Percentiles rank a stretch among this genome's conserved stretches.
These are phyloP conservation scores for Monosporascus cannonballus DNA, from an alignment of 2,329 filamentous ascomycete species.

Conservation along the genomic window DNA sequence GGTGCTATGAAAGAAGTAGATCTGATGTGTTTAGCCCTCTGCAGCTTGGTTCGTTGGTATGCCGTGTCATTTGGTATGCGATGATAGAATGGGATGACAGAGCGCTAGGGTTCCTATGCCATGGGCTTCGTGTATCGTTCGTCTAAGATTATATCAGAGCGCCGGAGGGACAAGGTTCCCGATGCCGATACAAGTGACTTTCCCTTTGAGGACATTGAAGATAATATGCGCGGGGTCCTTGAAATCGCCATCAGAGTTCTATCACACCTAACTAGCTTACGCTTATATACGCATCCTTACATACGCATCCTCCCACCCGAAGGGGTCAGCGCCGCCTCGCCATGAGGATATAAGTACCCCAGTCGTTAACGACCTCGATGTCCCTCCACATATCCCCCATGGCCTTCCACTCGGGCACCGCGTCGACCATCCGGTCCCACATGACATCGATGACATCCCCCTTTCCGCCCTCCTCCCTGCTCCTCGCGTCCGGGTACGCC, in stretches of 20 bases:
- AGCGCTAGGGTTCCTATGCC: too few species aligned
- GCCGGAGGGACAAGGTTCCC: too few species aligned
- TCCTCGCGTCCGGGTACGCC: constrained; percentile 43
- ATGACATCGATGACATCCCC: constrained; percentile 59
- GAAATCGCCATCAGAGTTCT: too few species aligned
- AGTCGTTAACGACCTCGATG: constrained; percentile 50
- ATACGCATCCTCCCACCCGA: background rate
- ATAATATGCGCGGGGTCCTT: too few species aligned
- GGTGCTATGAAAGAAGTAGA: background rate
- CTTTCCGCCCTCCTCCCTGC: constrained; percentile 45
- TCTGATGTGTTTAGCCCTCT: background rate
- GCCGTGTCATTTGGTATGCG: too few species aligned
- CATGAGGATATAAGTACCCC: constrained; percentile 56
- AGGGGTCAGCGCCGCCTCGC: constrained; percentile 36
- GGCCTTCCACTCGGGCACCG: constrained; percentile 46
- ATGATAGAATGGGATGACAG: too few species aligned
- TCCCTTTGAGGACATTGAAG: too few species aligned
- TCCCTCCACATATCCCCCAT: constrained; percentile 45
- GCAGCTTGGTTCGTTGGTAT: too few species aligned
- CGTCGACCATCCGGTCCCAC: constrained; percentile 50
- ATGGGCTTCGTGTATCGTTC: too few species aligned
- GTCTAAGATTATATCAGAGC: too few species aligned
- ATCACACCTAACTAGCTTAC: background rate
- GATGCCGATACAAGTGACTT: too few species aligned
- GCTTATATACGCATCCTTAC: background rate